Percentiles rank a stretch among this genome's conserved stretches.
These are phyloP conservation scores for Russula earlei DNA, from an alignment of 768 basidiomycete genomes.

Conservation along the genomic window DNA sequence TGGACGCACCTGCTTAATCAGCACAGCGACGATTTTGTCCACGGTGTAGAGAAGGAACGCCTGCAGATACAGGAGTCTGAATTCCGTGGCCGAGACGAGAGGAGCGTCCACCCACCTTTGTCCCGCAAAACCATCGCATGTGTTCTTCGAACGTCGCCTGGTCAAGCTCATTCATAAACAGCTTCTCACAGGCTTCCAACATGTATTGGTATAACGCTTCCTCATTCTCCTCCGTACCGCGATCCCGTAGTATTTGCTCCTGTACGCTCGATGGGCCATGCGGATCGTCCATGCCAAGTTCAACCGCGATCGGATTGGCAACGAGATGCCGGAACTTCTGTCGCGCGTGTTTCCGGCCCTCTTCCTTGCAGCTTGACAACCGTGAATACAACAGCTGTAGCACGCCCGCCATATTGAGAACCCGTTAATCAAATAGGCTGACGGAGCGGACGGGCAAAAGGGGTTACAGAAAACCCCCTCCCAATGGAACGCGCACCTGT, in stretches of 20 bases:
- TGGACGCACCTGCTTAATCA: constrained; percentile 75
- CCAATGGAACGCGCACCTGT: constrained; percentile 50
- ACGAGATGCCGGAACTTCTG: constrained; percentile 56
- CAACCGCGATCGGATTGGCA: constrained; percentile 73
- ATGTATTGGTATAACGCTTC: constrained; percentile 84
- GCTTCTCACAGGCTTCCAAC: constrained; percentile 82
- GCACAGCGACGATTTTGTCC: constrained; percentile 81
- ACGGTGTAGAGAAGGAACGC: constrained; percentile 89
- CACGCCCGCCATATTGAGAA: background rate
- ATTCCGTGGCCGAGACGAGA: background rate
- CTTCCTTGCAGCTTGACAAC: constrained; percentile 74
- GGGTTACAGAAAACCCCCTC: background rate
- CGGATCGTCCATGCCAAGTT: constrained; percentile 79
- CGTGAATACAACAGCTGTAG: constrained; percentile 83
- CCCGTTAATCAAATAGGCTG: background rate
- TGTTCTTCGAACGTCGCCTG: constrained; percentile 90
- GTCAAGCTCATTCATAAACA: constrained; percentile 91
- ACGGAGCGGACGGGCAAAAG: background rate
- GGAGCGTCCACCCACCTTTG: constrained; percentile 42
- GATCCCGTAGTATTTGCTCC: constrained; percentile 53
- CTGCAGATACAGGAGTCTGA: constrained; percentile 35
- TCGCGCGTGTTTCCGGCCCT: constrained; percentile 60
- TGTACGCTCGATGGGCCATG: constrained; percentile 61
- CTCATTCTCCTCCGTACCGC: constrained; percentile 34
- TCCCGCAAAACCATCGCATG: constrained; percentile 90